Evolutionary conservation across 768 basidiomycete genomes (phyloP), one percentile per base, ranked within the genome.

Genomic region (Tricholoma matsutake): DNA sequence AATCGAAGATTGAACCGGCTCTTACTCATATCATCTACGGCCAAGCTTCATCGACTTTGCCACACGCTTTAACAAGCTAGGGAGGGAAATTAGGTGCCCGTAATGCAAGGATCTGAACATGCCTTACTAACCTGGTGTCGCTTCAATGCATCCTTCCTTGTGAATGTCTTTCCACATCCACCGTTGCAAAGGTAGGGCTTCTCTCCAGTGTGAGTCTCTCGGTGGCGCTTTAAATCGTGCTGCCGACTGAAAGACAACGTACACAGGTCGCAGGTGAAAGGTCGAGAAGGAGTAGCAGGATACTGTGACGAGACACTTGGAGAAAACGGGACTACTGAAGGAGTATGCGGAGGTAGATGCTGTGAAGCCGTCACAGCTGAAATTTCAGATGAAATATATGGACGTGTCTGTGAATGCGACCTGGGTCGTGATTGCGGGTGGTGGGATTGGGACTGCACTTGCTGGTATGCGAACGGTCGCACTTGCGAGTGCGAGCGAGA

Each of bases 141-240:
- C 75, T 92, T 93, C 68, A 93, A 75, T 14, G 91, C 91, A 69
- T 93, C 91, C 75, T 92, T 92, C 64, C 91, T 83, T 54, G 91
- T 93, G 69, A 92, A 93, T 2, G 91, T 92, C 79, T 92, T 92
- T 53, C 89, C 90, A 61, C 91, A 93, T 47, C 88, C 88, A 11
- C 89, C 90, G 66, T 92, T 92, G 73, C 91, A 93, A 16, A 85
- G 73, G 75, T 86, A 93, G 8, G 91, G 91, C 71, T 92, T 92
- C 73, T 92, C 91, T 37, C 91, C 91, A 5, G 88, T 88, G 74
- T 92, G 91, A 25, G 89, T 92, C 67, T 92, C 90, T 64, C 88
- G 80, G 74, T 94, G 91, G 35, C 91, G 83, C 70, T 92, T 92
- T 69, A 93, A 72, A 72, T 94, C 91, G 69, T 94, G 91, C 70